Evolutionary conservation across 108 stramenopile species (phyloP), one percentile per base, ranked within the genome.

Genomic region (Nitzschia inconspicua): DNA sequence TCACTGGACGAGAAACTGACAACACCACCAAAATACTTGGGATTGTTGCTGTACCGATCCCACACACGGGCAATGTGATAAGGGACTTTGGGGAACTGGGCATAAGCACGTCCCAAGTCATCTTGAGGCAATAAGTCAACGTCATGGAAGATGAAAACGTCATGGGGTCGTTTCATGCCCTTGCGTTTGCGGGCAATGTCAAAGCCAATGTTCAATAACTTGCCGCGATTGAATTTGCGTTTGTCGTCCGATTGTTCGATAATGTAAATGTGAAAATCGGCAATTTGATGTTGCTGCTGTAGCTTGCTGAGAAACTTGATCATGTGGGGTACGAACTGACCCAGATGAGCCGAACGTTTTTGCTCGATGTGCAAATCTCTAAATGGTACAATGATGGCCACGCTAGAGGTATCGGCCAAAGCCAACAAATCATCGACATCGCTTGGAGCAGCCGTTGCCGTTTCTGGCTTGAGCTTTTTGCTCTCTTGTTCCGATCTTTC

Each of bases 171-270:
- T 31, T 69, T 52, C 11, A 57, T 47, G 1, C 58, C 44, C 48
- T 75, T 78, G n/a, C 66, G 27, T 47, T 88, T 88, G 14, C 77
- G 25, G 20, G 98, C 96, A 30, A 87, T 57, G 60, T 95, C 89
- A 76, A 95, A 98, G 18, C 99, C 99, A 57, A 98, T 94, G 60
- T 99, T 99, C 26, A 99, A 84, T 3, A 99, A 78, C 61, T 99
- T 98, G 26, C 99, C 99, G n/a, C 99, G 95, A 68, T 99, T 99
- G 84, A 99, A 99, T 70, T 98, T 98, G 3, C 93, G 80, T 10
- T 72, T 65, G 63, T 99, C 98, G 44, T 97, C 70, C 31, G 88
- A 89, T 74, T 98, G 98, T 72, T 98, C 98, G 23, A 99, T 66
- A 52, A 99, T 93, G 81, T 94, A 97, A 26, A 99, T 72, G 60